A percentile compares a stretch with the other conserved stretches of the same genome.
Evolutionary conservation across 805 yeast genomes (phyloP).

Genomic region (Lachancea mirantina): DNA sequence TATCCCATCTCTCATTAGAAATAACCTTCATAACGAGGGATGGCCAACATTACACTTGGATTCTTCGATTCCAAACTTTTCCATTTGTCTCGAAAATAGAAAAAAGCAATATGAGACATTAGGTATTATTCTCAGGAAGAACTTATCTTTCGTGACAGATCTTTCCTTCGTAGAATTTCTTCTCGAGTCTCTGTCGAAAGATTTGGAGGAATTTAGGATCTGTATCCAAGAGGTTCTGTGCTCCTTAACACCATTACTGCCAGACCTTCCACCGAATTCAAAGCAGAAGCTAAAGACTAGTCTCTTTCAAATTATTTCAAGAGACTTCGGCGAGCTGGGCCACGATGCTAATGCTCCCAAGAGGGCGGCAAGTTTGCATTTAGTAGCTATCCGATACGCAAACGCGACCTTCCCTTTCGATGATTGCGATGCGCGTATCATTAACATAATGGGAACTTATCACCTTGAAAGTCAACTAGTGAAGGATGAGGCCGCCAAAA

Average conservation of each 20-base stretch:
- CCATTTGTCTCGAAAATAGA: slow-evolving; percentile 41
- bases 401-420: slow-evolving; percentile 58
- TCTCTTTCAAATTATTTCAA: slow-evolving; percentile 33
- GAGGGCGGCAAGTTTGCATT: too few species aligned
- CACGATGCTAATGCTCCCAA: slow-evolving; percentile 22
- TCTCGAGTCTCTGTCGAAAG: slow-evolving; percentile 62
- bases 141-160: slow-evolving; percentile 38
- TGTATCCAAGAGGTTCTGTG: slow-evolving; percentile 69
- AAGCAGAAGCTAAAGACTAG: slow-evolving; percentile 38
- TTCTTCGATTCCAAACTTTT: slow-evolving; percentile 30
- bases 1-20: slow-evolving; percentile 48
- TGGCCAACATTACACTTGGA: slow-evolving; percentile 46
- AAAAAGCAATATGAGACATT: slow-evolving; percentile 70
- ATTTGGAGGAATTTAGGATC: slow-evolving; percentile 51
- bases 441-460: slow-evolving; percentile 60
- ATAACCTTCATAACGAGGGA: slow-evolving; percentile 47
- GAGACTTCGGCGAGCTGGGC: slow-evolving; percentile 23
- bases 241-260: slow-evolving; percentile 45
- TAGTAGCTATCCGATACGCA: slow-evolving; percentile 57
- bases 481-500: slow-evolving; percentile 70
- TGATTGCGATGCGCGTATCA: slow-evolving; percentile 58
- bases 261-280: slow-evolving; percentile 32
- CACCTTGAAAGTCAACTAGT: slow-evolving; percentile 59
- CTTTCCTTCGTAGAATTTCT: slow-evolving; percentile 54
- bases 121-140: slow-evolving; percentile 53